Percentiles rank a stretch among this genome's conserved stretches.
Conservation (phyloP, 768 basidiomycete genomes). For the Boletus rex-veris region DNA sequence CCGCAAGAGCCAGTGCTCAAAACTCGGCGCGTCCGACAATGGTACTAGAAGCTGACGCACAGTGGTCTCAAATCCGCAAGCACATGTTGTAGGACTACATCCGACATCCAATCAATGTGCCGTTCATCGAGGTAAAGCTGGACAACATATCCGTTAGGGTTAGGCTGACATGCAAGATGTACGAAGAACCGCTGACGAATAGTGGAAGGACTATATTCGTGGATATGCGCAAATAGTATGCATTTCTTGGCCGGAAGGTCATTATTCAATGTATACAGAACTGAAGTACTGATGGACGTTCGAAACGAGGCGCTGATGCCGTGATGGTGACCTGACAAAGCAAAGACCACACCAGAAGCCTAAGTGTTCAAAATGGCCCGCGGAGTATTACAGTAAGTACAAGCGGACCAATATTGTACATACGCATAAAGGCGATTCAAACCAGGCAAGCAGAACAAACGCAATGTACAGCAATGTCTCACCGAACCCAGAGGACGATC, state of each 20-base stretch:
- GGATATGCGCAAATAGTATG: conserved; percentile 81
- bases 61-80: conserved; percentile 74
- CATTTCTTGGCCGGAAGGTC: conserved; percentile 70
- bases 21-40: not conserved
- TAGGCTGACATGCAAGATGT: not conserved
- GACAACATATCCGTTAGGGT: conserved; percentile 10
- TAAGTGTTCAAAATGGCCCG: too few species aligned
- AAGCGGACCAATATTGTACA: too few species aligned
- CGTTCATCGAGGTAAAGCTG: conserved; percentile 85
- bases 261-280: conserved; percentile 35
- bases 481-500: not conserved
- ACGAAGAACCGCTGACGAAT: conserved; percentile 48
- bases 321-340: too few species aligned
- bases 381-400: too few species aligned
- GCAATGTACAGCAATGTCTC: too few species aligned
- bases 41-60: conserved; percentile 34
- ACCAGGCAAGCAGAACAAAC: not conserved
- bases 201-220: conserved; percentile 70
- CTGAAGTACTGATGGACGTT: too few species aligned
- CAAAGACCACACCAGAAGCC: too few species aligned
- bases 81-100: conserved; percentile 73
- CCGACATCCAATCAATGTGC: conserved; percentile 91
- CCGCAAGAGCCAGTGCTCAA: not conserved
- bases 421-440: too few species aligned
- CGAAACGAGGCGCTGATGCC: too few species aligned